phyloP scores from a whole-genome alignment of 768 basidiomycete genomes.

The Hysterangium stoloniferum region DNA sequence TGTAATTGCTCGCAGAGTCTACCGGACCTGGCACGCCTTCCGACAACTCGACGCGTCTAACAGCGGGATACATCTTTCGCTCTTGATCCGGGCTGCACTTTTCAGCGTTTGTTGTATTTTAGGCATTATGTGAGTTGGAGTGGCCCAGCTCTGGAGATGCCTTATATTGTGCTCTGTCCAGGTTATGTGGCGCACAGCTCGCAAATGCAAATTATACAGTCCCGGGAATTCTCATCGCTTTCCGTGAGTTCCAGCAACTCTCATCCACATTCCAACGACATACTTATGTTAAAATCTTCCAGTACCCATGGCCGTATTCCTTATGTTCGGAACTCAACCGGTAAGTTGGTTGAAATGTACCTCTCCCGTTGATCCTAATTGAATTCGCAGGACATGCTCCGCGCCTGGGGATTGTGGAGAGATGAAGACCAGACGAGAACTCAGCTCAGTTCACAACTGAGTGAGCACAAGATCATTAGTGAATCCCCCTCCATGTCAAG shows the following conservation, averaged over 20 bases:
- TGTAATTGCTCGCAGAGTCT: not conserved
- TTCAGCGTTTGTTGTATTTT: not conserved
- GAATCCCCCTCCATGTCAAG: too few species aligned
- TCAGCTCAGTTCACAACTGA: too few species aligned
- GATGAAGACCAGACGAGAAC: too few species aligned
- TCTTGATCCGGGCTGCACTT: not conserved
- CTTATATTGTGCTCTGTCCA: not conserved
- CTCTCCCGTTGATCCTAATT: too few species aligned
- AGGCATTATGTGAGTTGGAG: not conserved
- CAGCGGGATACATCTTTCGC: not conserved
- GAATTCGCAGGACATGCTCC: too few species aligned
- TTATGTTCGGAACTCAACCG: conserved; percentile 3
- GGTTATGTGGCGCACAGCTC: not conserved
- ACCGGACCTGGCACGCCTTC: not conserved
- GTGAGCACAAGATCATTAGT: too few species aligned
- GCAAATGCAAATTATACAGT: not conserved
- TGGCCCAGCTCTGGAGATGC: not conserved
- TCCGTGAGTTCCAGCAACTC: not conserved
- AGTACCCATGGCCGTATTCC: conserved; percentile 1
- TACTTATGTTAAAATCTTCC: not conserved
- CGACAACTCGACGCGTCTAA: not conserved
- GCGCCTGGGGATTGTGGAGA: too few species aligned
- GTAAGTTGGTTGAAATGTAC: too few species aligned
- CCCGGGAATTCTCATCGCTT: not conserved
- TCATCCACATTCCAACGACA: not conserved